These are phyloP conservation scores for Tolypocladium inflatum DNA, from an alignment of 2,329 filamentous ascomycete species.

Conservation along the genomic window DNA sequence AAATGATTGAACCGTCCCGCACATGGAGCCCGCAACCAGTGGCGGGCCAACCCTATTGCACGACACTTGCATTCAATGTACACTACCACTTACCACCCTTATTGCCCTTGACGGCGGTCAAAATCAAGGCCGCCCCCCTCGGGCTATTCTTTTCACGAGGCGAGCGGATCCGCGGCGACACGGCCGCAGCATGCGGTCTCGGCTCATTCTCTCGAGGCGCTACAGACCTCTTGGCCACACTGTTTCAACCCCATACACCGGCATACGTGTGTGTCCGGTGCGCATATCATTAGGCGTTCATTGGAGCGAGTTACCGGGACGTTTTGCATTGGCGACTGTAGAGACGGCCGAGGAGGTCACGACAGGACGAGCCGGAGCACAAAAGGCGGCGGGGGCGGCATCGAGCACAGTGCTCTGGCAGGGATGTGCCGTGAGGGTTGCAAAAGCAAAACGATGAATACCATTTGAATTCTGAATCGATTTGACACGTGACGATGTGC, in stretches of 20 bases:
- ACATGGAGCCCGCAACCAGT: not conserved
- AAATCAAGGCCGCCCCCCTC: not conserved
- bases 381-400: not conserved
- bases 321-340: not conserved
- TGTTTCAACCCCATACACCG: not conserved
- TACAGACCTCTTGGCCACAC: not conserved
- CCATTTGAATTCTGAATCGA: too few species aligned
- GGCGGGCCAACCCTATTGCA: not conserved
- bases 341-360: not conserved
- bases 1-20: not conserved
- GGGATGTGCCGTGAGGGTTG: not conserved
- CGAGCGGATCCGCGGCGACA: not conserved
- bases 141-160: not conserved
- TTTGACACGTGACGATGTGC: not conserved
- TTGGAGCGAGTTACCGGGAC: not conserved
- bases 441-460: not conserved
- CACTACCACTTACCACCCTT: not conserved
- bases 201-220: not conserved
- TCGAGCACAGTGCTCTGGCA: not conserved
- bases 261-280: not conserved
- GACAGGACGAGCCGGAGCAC: not conserved
- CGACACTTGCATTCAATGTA: not conserved
- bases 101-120: too few species aligned
- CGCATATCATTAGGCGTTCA: not conserved
- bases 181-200: not conserved